phyloP scores from a whole-genome alignment of 2,329 filamentous ascomycete species.

The Pseudogymnoascus sp. region DNA sequence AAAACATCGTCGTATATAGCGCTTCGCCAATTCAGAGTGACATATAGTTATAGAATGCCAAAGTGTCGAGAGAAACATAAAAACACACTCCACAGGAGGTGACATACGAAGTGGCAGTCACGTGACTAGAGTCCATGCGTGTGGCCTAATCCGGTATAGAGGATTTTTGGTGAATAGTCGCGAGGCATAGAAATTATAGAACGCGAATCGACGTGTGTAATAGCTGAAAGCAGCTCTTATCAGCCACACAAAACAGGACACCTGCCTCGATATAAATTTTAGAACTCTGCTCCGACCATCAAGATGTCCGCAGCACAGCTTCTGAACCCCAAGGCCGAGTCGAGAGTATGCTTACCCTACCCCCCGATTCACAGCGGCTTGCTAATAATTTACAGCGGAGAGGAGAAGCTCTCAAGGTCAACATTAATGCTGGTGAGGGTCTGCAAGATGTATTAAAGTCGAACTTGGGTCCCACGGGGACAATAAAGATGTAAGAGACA shows the following conservation, averaged over 20 bases:
- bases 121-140: not conserved
- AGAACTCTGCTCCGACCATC: conserved; percentile 15
- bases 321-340: conserved; percentile 98
- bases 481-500: conserved; percentile 77
- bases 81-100: not conserved
- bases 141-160: conserved; percentile 7
- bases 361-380: conserved; percentile 19
- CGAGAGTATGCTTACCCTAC: conserved; percentile 59
- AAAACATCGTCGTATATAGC: not conserved
- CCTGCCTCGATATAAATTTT: conserved; percentile 11
- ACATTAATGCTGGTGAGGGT: conserved; percentile 94
- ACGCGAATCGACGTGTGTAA: conserved; percentile 9
- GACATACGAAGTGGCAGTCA: not conserved
- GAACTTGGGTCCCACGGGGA: conserved; percentile 87
- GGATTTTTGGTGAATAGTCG: conserved; percentile 9
- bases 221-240: conserved; percentile 5
- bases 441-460: conserved; percentile 91
- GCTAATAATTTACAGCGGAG: conserved; percentile 58
- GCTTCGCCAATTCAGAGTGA: not conserved
- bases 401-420: conserved; percentile 93
- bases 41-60: not conserved
- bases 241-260: conserved; percentile 9
- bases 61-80: not conserved
- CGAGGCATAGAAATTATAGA: conserved; percentile 10
- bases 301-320: conserved; percentile 95